Percentiles rank a stretch among this genome's conserved stretches.
phyloP scores from a whole-genome alignment of 352 stramenopile species.

The Pythium rishiriense region DNA sequence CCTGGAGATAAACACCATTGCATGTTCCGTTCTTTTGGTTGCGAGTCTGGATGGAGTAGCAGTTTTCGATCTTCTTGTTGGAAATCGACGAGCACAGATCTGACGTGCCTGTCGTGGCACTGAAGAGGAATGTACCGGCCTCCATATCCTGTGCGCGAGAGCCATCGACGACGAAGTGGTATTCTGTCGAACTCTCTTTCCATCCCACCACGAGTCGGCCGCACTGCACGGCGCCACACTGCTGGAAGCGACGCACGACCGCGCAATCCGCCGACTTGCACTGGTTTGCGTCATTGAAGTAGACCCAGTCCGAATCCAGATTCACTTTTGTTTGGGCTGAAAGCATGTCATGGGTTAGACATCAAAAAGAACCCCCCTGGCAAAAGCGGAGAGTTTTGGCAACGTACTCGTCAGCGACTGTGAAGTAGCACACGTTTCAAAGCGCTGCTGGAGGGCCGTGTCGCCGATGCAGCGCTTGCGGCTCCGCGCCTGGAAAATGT shows the following conservation, averaged over 20 bases:
- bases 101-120: not conserved
- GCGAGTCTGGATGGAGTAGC: slow-evolving; percentile 72
- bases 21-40: slow-evolving; percentile 64
- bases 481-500: slow-evolving; percentile 68
- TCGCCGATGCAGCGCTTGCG: slow-evolving; percentile 68
- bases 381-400: too few relatives aligned
- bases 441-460: slow-evolving; percentile 43
- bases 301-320: slow-evolving; percentile 63
- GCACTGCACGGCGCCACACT: slow-evolving; percentile 65
- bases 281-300: slow-evolving; percentile 55
- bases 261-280: slow-evolving; percentile 68
- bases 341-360: too few relatives aligned
- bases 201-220: slow-evolving; percentile 65
- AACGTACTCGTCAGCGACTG: slow-evolving; percentile 58
- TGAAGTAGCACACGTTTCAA: slow-evolving; percentile 46
- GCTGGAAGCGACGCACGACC: slow-evolving; percentile 57
- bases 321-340: slow-evolving; percentile 47
- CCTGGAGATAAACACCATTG: slow-evolving; percentile 69
- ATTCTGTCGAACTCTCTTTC: slow-evolving; percentile 53
- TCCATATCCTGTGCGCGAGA: slow-evolving; percentile 62
- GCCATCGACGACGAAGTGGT: slow-evolving; percentile 78
- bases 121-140: slow-evolving; percentile 66
- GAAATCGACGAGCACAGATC: slow-evolving; percentile 30
- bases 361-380: too few relatives aligned
- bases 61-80: slow-evolving; percentile 47